A percentile compares a stretch with the other conserved stretches of the same genome.
Conservation (phyloP, 805 yeast genomes). For the Wickerhamomyces hampshirensis region DNA sequence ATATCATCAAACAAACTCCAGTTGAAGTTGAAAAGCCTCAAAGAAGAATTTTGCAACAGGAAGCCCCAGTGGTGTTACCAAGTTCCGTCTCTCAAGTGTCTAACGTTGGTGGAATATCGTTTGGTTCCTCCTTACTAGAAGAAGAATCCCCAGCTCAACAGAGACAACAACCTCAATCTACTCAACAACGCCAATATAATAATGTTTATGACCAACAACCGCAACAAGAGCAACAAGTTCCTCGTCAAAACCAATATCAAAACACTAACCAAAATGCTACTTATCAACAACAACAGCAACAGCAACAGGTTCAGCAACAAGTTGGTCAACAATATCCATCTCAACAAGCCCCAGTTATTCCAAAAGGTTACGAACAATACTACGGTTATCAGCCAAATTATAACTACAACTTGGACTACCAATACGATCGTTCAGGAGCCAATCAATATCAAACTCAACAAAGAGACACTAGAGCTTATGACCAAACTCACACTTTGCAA, state of each 20-base stretch:
- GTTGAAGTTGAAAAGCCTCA: conserved; percentile 20
- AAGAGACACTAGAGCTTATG: conserved; percentile 5
- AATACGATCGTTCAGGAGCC: conserved; percentile 9
- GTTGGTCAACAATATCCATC: conserved; percentile 14
- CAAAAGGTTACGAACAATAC: conserved; percentile 31
- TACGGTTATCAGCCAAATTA: conserved; percentile 19
- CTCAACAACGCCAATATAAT: conserved; percentile 18
- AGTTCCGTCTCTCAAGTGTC: conserved; percentile 31
- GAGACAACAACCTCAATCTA: conserved; percentile 16
- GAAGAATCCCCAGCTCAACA: conserved; percentile 25
- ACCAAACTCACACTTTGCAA: conserved; percentile 7
- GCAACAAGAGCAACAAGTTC: conserved; percentile 11
- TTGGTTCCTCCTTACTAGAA: conserved; percentile 50
- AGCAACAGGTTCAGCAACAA: conserved; percentile 18
- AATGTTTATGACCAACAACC: conserved; percentile 6
- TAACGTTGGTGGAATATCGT: conserved; percentile 53
- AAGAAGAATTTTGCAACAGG: conserved; percentile 35
- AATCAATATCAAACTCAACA: conserved; percentile 10
- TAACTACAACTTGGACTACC: conserved; percentile 13
- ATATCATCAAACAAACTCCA: conserved; percentile 20
- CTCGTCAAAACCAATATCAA: conserved; percentile 8
- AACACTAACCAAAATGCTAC: conserved; percentile 12
- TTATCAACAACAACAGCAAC: conserved; percentile 14
- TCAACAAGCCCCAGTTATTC: conserved; percentile 23
- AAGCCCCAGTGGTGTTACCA: conserved; percentile 50